Percentiles rank a stretch among this genome's conserved stretches.
Conservation (phyloP, 2,329 filamentous ascomycete species). For the Massarina eburnea region DNA sequence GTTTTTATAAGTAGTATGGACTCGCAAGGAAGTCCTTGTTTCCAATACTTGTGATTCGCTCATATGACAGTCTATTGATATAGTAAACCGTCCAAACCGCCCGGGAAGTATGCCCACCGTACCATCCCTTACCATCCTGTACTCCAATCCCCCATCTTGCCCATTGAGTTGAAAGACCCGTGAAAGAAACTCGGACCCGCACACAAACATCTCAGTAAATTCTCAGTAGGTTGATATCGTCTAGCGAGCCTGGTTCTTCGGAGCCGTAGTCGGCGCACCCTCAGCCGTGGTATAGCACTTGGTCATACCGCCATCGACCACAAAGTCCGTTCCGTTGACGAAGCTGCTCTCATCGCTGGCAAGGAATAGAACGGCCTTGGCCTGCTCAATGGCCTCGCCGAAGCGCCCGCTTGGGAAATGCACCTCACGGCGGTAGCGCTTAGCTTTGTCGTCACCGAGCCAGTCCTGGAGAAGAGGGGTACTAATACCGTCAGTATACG, state of each 20-base stretch:
- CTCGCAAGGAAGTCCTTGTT: too few species aligned
- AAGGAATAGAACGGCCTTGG: constrained; percentile 83
- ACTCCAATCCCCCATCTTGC: too few species aligned
- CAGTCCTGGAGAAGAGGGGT: constrained; percentile 90
- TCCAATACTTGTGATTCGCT: too few species aligned
- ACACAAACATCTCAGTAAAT: too few species aligned
- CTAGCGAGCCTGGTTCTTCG: constrained; percentile 50
- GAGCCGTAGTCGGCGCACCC: constrained; percentile 57
- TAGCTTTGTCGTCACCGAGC: constrained; percentile 82
- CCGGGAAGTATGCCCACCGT: too few species aligned
- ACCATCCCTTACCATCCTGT: too few species aligned
- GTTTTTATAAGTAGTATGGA: too few species aligned
- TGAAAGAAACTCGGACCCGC: too few species aligned
- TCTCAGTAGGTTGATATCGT: not conserved
- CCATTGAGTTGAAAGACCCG: too few species aligned
- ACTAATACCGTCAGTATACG: constrained; percentile 42
- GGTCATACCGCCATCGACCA: constrained; percentile 94
- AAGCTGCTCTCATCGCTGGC: constrained; percentile 88
- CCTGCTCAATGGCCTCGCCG: constrained; percentile 92
- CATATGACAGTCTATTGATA: too few species aligned
- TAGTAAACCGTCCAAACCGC: too few species aligned
- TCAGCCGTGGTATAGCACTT: constrained; percentile 76
- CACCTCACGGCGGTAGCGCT: constrained; percentile 79
- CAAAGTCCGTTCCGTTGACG: constrained; percentile 88
- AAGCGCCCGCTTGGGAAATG: constrained; percentile 89